Percentiles rank a stretch among this genome's conserved stretches.
These are phyloP conservation scores for Gautieria morchelliformis DNA, from an alignment of 768 basidiomycete genomes.

Conservation along the genomic window DNA sequence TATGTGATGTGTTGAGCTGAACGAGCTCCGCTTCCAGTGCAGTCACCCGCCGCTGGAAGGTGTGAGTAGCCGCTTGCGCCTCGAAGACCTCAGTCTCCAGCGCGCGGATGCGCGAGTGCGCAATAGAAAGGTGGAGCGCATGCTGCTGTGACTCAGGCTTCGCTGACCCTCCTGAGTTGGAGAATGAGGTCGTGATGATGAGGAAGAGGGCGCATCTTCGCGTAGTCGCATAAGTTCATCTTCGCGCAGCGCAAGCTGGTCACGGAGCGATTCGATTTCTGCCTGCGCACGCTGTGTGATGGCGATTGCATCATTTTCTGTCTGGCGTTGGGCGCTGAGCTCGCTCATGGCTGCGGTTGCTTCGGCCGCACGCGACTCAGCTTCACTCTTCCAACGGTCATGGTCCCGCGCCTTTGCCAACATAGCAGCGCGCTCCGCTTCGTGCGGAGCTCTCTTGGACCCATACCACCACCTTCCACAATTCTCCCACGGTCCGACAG, in stretches of 20 bases:
- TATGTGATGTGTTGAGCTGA: conserved; percentile 30
- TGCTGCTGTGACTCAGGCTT: conserved; percentile 73
- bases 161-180: neutral
- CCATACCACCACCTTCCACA: too few species aligned
- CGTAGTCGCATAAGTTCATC: conserved; percentile 56
- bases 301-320: conserved; percentile 52
- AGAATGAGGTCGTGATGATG: conserved; percentile 26
- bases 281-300: conserved; percentile 54
- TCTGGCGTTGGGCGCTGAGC: conserved; percentile 35
- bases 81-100: too few species aligned
- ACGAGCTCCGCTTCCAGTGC: conserved; percentile 58
- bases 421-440: conserved; percentile 27
- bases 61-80: conserved; percentile 60
- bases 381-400: conserved; percentile 39
- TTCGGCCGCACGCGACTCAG: conserved; percentile 42
- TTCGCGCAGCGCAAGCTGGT: conserved; percentile 51
- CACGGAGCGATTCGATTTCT: conserved; percentile 62
- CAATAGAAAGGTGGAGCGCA: conserved; percentile 67
- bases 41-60: conserved; percentile 57
- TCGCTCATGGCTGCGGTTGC: conserved; percentile 42
- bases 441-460: too few species aligned
- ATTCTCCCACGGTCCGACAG: too few species aligned
- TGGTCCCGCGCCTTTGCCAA: conserved; percentile 45
- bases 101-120: conserved; percentile 70
- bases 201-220: conserved; percentile 23